Evolutionary conservation across 352 stramenopile genomes (phyloP), one percentile per base, ranked within the genome.

Genomic region (Globisporangium carolinianum): DNA sequence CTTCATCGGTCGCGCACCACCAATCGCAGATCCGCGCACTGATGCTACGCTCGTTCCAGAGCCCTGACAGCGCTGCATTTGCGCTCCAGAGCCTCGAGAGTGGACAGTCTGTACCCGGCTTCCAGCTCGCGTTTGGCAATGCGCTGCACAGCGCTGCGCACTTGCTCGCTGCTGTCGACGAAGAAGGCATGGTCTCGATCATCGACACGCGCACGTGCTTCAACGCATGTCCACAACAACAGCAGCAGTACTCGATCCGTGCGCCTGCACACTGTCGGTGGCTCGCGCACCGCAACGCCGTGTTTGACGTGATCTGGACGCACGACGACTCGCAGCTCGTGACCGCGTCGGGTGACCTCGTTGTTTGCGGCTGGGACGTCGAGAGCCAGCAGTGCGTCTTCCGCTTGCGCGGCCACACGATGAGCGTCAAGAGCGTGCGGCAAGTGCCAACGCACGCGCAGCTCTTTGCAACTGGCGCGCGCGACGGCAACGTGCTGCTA

Each of bases 361-460:
- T 76, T 17, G 69, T 89, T 24, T 55, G 67, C 18, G 55, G 72
- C 5, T 91, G 78, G 78, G 73, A 91, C 55, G 69, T 73, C 0
- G 75, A 87, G 62, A 86, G 60, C 3, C 52, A 64, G 39, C 46
- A 52, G 9, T n/a, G 60, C 43, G n/a, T 65, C 55, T 72, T 76
- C 63, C 42, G 71, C 47, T 57, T 79, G 65, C 4, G 63, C 37
- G 75, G 71, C 51, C 76, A 87, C 53, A 61, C 76, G 11, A 87
- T 87, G 76, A 91, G 81, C 66, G 79, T 91, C 60, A 91, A 91
- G 52, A 86, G 81, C 58, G 73, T 91, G 4, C 81, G 79, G 6
- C 74, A 88, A 55, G 64, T 67, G 12, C 63, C 66, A 3, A 45
- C 68, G 24, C 58, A 68, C 37, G 48, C 45, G 48, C 43, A 70